A percentile compares a stretch with the other conserved stretches of the same genome.
Evolutionary conservation across 495 filamentous ascomycete species (phyloP).

Genomic region (Lepidopterella palustris): DNA sequence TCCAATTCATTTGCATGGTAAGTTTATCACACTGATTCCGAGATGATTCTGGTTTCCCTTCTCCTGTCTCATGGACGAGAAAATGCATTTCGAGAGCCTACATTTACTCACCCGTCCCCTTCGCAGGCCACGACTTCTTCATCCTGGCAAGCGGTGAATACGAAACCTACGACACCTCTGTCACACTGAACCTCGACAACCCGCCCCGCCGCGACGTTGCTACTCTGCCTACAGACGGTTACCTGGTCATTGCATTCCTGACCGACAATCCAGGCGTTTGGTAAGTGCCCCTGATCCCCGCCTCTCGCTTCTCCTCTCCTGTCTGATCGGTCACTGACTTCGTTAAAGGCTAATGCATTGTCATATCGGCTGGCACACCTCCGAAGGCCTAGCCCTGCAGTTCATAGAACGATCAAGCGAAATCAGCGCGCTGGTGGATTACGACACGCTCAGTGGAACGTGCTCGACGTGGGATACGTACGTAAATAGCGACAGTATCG

Average conservation of each 20-base stretch:
- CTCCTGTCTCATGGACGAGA: not conserved
- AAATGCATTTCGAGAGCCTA: slow-evolving; percentile 5
- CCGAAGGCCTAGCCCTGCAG: slow-evolving; percentile 18
- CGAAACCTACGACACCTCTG: slow-evolving; percentile 13
- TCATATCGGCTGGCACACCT: slow-evolving; percentile 34
- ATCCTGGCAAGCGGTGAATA: slow-evolving; percentile 23
- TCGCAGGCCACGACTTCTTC: slow-evolving; percentile 35
- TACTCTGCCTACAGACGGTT: slow-evolving; percentile 24
- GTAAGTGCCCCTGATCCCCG: not conserved
- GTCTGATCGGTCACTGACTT: slow-evolving; percentile 2
- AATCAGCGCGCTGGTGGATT: slow-evolving; percentile 7
- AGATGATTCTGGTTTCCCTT: no score
- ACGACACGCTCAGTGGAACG: slow-evolving; percentile 4
- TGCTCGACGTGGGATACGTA: slow-evolving; percentile 19
- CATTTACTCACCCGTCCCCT: not conserved
- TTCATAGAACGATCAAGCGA: slow-evolving; percentile 19
- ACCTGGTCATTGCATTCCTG: slow-evolving; percentile 31
- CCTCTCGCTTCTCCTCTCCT: not conserved
- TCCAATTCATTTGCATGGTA: slow-evolving; percentile 34
- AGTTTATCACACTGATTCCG: no score
- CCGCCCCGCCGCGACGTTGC: slow-evolving; percentile 33
- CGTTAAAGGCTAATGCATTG: slow-evolving; percentile 34
- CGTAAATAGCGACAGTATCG: not conserved
- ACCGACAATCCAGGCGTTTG: slow-evolving; percentile 31
- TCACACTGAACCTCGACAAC: slow-evolving; percentile 27